Conservation (phyloP, 495 filamentous ascomycete genomes). For the Penicillium soppii region DNA sequence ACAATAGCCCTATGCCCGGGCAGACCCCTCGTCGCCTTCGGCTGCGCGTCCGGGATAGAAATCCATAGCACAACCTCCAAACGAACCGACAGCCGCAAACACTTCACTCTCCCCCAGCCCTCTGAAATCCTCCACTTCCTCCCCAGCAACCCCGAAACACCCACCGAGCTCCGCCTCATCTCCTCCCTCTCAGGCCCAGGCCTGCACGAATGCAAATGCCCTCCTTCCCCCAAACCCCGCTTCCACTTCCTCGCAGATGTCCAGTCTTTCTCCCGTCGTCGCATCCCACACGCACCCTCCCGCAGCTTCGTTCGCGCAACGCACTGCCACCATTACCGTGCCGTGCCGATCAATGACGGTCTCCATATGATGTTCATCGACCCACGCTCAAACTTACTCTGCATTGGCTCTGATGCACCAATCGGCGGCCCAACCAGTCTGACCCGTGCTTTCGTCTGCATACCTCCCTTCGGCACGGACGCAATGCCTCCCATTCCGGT, state of each 20-base stretch:
- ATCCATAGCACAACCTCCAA: conserved; percentile 70
- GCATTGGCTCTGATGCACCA: conserved; percentile 66
- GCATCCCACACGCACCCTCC: conserved; percentile 21
- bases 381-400: conserved; percentile 57
- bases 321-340: conserved; percentile 64
- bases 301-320: conserved; percentile 39
- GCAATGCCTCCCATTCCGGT: conserved; percentile 25
- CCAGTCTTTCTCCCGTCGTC: conserved; percentile 28
- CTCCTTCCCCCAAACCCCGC: conserved; percentile 22
- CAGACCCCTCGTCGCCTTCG: conserved; percentile 68
- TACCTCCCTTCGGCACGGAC: conserved; percentile 31
- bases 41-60: conserved; percentile 65
- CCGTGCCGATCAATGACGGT: conserved; percentile 68
- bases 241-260: conserved; percentile 31
- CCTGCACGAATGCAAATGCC: conserved; percentile 33
- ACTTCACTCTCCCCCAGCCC: conserved; percentile 67
- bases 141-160: conserved; percentile 48
- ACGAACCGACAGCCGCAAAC: conserved; percentile 54
- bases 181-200: conserved; percentile 58
- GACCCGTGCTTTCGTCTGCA: conserved; percentile 39
- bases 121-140: conserved; percentile 69
- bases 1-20: conserved; percentile 70
- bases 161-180: conserved; percentile 60
- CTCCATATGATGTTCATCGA: conserved; percentile 70
- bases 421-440: conserved; percentile 53